These are phyloP conservation scores for Ceratocystis papillata DNA, from an alignment of 2,329 filamentous ascomycete genomes.

Conservation along the genomic window DNA sequence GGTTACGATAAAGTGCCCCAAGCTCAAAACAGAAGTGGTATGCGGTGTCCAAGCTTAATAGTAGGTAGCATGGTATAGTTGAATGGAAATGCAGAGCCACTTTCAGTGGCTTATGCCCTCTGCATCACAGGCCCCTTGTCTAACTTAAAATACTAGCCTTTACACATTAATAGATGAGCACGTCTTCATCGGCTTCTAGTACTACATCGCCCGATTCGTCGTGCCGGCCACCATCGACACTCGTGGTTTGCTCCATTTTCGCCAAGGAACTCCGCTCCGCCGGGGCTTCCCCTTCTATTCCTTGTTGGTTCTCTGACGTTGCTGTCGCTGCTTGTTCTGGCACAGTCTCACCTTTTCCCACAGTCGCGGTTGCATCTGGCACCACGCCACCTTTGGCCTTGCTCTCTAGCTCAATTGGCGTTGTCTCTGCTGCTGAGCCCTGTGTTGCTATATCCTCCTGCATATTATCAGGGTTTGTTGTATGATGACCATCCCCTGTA, in stretches of 20 bases:
- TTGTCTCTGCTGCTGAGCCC: neutral
- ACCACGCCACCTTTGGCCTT: neutral
- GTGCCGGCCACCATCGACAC: slow-evolving; percentile 33
- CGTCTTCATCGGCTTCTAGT: slow-evolving; percentile 78
- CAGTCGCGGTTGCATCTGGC: no score
- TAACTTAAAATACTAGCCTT: neutral
- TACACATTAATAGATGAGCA: slow-evolving; percentile 65
- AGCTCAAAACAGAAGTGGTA: no score
- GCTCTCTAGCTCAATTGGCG: neutral
- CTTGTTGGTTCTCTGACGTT: slow-evolving; percentile 25
- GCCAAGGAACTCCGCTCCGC: neutral
- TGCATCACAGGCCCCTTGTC: no score
- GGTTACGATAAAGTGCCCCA: no score
- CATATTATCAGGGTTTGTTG: neutral
- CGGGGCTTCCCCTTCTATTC: neutral
- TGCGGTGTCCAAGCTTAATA: no score
- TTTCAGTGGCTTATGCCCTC: neutral
- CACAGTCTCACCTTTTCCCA: neutral
- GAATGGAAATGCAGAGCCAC: no score
- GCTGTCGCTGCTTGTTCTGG: slow-evolving; percentile 11
- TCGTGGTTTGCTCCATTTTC: neutral
- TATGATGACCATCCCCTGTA: neutral
- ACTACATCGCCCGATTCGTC: slow-evolving; percentile 68
- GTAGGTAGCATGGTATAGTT: no score
- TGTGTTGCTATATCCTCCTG: neutral